Evolutionary conservation across 140 eudicot species (phyloP), one percentile per base, ranked within the genome.

Genomic region (Ambrosia hybrid): DNA sequence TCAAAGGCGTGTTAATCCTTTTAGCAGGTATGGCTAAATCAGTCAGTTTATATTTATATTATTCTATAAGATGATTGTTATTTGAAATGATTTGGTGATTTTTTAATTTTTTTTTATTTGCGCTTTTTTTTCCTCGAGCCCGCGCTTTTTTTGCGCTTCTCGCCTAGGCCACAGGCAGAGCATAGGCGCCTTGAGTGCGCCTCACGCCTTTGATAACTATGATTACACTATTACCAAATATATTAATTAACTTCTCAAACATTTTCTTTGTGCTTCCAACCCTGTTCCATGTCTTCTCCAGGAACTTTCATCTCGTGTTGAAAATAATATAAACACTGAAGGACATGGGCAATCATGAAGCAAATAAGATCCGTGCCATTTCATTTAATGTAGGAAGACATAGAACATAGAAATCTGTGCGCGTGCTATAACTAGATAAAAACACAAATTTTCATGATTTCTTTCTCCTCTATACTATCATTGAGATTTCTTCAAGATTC

Each of bases 221-320:
- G n/a, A 5, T 38, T 38, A 9, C 9, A 43, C 5, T 43, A 64
- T 6, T 39, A 39, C 69, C 51, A 64, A n/a, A 39, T 38, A 64
- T 14, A 13, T 64, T 6, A 14, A 13, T 64, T 6, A 14, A 62
- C 69, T 14, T 39, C 15, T 64, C 69, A 64, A 64, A 38, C 69
- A 64, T 64, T 59, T 57, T 38, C 33, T 38, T 13, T 38, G 33
- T 64, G 69, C 12, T 64, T 64, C 69, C 69, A 1, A 64, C 46
- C 65, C 48, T 33, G 52, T 6, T 7, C 52, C 69, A 14, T 6
- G 36, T 67, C 48, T 61, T 61, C n/a, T 12, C 6, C 5, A 34
- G 16, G 48, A 36, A 34, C 3, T 12, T 61, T 5, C 46, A 34
- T 30, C 10, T 10, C 65, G 0, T 13, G 34, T 34, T 34, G 0